Evolutionary conservation across 2,329 filamentous ascomycete species (phyloP).

Genomic region (Corynespora cassiicola): DNA sequence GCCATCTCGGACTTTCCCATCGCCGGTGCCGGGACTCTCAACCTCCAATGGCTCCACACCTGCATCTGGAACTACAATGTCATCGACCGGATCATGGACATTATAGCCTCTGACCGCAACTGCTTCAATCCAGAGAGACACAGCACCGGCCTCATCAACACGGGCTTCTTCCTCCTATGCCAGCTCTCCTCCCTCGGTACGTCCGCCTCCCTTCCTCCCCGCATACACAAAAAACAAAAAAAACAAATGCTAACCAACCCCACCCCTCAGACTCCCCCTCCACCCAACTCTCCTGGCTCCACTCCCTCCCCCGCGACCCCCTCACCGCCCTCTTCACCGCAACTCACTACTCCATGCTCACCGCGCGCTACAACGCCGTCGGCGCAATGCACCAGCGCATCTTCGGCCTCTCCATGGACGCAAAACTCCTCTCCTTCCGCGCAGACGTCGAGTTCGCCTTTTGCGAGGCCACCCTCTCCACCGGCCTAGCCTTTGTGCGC

Average conservation of each 20-base stretch:
- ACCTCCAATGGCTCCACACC: conserved; percentile 30
- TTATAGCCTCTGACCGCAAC: conserved; percentile 31
- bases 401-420: conserved; percentile 37
- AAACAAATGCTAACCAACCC: conserved; percentile 8
- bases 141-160: conserved; percentile 32
- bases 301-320: conserved; percentile 27
- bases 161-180: conserved; percentile 35
- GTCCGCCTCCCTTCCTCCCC: not conserved
- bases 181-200: conserved; percentile 24
- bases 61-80: conserved; percentile 38
- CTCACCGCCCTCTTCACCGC: conserved; percentile 35
- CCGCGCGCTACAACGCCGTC: conserved; percentile 38
- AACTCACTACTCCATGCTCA: conserved; percentile 31
- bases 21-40: conserved; percentile 6
- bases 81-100: conserved; percentile 39
- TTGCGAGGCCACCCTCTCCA: conserved; percentile 29
- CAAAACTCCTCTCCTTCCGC: conserved; percentile 32
- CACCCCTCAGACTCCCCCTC: conserved; percentile 14
- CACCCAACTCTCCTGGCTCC: conserved; percentile 26
- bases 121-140: conserved; percentile 28
- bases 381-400: conserved; percentile 38
- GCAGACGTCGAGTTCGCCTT: conserved; percentile 39
- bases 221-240: not conserved
- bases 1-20: conserved; percentile 34
- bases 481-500: conserved; percentile 32